Base-by-base conservation (phyloP, 176 grass and related monocot species). In the Neostapfia colusana region DNA sequence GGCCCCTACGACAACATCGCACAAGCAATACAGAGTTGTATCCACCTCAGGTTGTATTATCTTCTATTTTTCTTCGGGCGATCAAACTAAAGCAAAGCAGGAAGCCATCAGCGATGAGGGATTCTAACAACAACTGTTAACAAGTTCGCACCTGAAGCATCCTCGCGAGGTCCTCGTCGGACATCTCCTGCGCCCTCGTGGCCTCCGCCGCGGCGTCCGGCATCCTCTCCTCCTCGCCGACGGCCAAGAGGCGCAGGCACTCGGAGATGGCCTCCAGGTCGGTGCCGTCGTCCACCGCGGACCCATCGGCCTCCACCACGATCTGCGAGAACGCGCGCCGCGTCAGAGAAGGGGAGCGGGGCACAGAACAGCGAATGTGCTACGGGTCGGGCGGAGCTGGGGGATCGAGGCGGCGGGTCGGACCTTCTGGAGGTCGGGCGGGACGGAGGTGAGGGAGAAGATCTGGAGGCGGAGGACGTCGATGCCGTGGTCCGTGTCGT, bases 341-440 rank as follows among this genome's bases (percentile, higher is more conserved):
- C 13, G 40, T 87, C 67, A 76, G 73, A 68, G 14, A 15, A 11
- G 3, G 24, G 28, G 10, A 49, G 38, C 20, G 3, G 20, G 24
- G 10, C 43, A 40, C 46, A 28, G 12, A 31, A 57, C 51, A 45
- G 45, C 16, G 12, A 51, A 3, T 6, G 15, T 6, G 15, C 25
- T 2, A 8, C 2, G 57, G 18, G 26, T 34, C 10, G 27, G 10
- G 12, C 20, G 40, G 40, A 63, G 13, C 14, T 25, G 61, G 46
- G 46, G 63, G n/a, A 26, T 49, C 14, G n/a, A 13, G 35, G 66
- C 26, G 45, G 55, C 56, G 56, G 5, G 13, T 8, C 26, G 40
- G 63, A 98, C 95, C 91, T 87, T 87, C 76, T 98, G 95, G 70
- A 88, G 80, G 23, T 95, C 91, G 57, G 89, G 91, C n/a, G 79